phyloP scores from a whole-genome alignment of 495 filamentous ascomycete species.

The Penicillium flavigenum region DNA sequence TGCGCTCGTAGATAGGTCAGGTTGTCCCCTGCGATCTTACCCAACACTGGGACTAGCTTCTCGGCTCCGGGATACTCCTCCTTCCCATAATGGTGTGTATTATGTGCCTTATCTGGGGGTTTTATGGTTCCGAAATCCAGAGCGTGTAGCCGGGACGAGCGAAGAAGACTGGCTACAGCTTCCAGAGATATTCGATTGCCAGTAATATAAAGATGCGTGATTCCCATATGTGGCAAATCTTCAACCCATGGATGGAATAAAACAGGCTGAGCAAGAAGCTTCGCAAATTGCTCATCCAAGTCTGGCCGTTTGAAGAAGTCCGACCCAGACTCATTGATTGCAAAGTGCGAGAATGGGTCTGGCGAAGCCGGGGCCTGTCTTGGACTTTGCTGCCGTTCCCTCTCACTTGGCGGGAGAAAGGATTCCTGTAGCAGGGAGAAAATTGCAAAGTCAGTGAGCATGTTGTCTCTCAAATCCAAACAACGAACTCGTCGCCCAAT shows the following conservation, averaged over 20 bases:
- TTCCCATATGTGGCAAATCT: slow-evolving; percentile 50
- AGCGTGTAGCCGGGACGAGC: slow-evolving; percentile 50
- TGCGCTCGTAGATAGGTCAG: slow-evolving; percentile 57
- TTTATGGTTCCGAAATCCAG: slow-evolving; percentile 52
- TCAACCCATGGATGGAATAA: slow-evolving; percentile 54
- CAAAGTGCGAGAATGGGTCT: slow-evolving; percentile 18
- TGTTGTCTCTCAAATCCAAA: slow-evolving; percentile 60
- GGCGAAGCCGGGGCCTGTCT: slow-evolving; percentile 15
- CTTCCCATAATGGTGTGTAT: slow-evolving; percentile 15
- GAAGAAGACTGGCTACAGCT: slow-evolving; percentile 53
- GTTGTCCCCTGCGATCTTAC: slow-evolving; percentile 43
- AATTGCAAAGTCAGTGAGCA: slow-evolving; percentile 56
- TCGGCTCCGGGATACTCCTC: slow-evolving; percentile 47
- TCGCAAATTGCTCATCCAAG: slow-evolving; percentile 51
- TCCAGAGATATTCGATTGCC: slow-evolving; percentile 59
- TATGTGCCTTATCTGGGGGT: slow-evolving; percentile 33
- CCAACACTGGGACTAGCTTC: slow-evolving; percentile 53
- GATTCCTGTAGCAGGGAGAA: slow-evolving; percentile 52
- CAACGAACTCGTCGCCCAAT: slow-evolving; percentile 54
- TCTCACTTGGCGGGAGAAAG: slow-evolving; percentile 34
- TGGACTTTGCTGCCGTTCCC: not conserved
- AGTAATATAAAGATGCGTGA: slow-evolving; percentile 60
- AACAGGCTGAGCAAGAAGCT: slow-evolving; percentile 48
- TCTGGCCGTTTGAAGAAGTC: slow-evolving; percentile 40
- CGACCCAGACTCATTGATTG: slow-evolving; percentile 6